A percentile compares a stretch with the other conserved stretches of the same genome.
Evolutionary conservation across 2,329 filamentous ascomycete species (phyloP).

Genomic region (Raffaelea arxii): DNA sequence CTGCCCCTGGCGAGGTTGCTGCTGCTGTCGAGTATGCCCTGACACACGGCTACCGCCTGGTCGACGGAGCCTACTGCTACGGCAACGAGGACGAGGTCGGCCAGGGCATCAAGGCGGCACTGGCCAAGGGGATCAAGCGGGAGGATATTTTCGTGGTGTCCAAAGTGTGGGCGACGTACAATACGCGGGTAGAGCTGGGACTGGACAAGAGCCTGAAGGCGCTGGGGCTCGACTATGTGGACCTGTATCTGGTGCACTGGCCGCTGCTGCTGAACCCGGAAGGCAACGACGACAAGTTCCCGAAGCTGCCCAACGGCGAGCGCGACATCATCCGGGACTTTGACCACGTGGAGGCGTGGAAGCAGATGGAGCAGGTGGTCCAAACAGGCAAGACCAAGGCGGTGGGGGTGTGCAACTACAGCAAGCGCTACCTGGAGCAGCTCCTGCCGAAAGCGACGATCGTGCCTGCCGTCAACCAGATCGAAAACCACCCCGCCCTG

Average conservation of each 20-base stretch:
- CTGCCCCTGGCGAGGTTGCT: conserved; percentile 46
- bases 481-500: conserved; percentile 63
- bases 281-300: conserved; percentile 65
- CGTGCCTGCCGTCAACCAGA: conserved; percentile 59
- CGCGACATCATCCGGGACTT: conserved; percentile 62
- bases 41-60: conserved; percentile 44
- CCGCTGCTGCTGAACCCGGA: conserved; percentile 71
- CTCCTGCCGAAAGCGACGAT: conserved; percentile 41
- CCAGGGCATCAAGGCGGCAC: conserved; percentile 63
- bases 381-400: conserved; percentile 45
- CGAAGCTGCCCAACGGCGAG: conserved; percentile 61
- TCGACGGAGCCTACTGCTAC: conserved; percentile 70
- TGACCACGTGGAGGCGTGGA: conserved; percentile 70
- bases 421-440: conserved; percentile 44
- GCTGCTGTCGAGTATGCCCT: conserved; percentile 50
- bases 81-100: conserved; percentile 79
- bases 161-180: conserved; percentile 79
- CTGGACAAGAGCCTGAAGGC: conserved; percentile 64
- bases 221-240: conserved; percentile 70
- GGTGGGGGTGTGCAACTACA: conserved; percentile 51
- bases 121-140: conserved; percentile 60
- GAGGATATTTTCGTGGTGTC: conserved; percentile 76
- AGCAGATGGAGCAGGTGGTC: conserved; percentile 60
- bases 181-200: conserved; percentile 56
- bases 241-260: conserved; percentile 79